Evolutionary conservation across 345 rosid genomes (phyloP).

Genomic region (Geranium brycei): DNA sequence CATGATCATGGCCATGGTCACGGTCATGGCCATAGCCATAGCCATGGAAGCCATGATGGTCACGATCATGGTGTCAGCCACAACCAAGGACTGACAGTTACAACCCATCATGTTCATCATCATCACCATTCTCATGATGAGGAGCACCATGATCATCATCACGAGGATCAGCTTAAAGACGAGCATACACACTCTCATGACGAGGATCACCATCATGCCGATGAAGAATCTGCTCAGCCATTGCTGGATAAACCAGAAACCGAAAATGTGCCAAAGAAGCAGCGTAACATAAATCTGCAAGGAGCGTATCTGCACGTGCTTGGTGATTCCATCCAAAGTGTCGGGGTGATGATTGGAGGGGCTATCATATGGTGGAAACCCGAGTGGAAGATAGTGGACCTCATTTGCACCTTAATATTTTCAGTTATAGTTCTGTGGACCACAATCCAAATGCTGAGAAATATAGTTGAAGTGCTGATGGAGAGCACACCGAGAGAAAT

Average conservation of each 20-base stretch:
- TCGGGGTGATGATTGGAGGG: conserved; percentile 68
- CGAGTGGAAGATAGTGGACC: conserved; percentile 55
- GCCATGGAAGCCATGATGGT: no score
- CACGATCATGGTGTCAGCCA: conserved; percentile 10
- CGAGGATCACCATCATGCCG: no score
- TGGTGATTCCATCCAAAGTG: conserved; percentile 64
- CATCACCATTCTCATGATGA: not conserved
- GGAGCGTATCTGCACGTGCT: conserved; percentile 64
- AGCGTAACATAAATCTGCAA: conserved; percentile 44
- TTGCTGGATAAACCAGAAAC: no score
- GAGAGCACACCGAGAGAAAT: conserved; percentile 68
- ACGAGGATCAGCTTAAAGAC: conserved; percentile 13
- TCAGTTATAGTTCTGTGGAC: conserved; percentile 40
- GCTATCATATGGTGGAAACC: conserved; percentile 58
- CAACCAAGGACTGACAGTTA: conserved; percentile 9
- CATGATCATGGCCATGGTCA: conserved; percentile 23
- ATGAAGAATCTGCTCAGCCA: no score
- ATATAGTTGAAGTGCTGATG: conserved; percentile 58
- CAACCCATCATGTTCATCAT: conserved; percentile 1
- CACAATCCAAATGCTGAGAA: conserved; percentile 50
- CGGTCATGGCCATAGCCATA: no score
- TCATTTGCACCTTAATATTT: conserved; percentile 55
- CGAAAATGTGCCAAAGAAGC: conserved; percentile 13
- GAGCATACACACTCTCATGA: no score
- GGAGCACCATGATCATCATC: no score